Conservation (phyloP, 2,329 filamentous ascomycete genomes). For the Chaetomium olivaceum region DNA sequence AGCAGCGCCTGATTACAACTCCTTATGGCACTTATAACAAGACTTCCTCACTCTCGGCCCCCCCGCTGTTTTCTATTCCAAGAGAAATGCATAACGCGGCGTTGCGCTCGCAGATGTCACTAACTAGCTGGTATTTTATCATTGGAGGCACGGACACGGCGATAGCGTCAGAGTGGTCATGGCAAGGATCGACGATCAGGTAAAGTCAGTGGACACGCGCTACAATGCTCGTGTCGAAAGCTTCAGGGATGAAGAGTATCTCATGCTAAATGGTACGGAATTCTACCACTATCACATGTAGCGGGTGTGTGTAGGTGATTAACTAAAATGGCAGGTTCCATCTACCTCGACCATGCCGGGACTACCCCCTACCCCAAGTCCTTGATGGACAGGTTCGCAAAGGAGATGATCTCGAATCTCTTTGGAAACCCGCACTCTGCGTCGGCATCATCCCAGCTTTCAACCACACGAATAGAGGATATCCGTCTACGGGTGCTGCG, state of each 20-base stretch:
- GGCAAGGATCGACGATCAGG: constrained; percentile 15
- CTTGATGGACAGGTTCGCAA: constrained; percentile 74
- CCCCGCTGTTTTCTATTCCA: not conserved
- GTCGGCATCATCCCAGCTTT: constrained; percentile 76
- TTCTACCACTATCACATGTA: not conserved
- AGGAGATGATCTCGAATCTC: constrained; percentile 75
- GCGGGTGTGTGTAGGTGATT: constrained; percentile 5
- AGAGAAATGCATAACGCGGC: constrained; percentile 3
- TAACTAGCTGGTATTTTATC: not conserved
- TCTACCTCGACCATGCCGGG: constrained; percentile 94
- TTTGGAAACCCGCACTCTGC: constrained; percentile 93
- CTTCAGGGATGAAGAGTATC: constrained; percentile 63
- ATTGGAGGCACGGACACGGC: constrained; percentile 23
- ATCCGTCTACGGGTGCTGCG: constrained; percentile 67
- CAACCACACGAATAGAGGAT: constrained; percentile 74
- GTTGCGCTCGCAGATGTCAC: constrained; percentile 8
- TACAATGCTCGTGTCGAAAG: constrained; percentile 63
- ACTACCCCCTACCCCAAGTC: constrained; percentile 82
- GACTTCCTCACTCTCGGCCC: not conserved
- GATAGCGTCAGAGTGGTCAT: constrained; percentile 25
- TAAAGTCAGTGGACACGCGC: constrained; percentile 21
- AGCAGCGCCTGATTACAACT: constrained; percentile 19
- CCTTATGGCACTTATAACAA: not conserved
- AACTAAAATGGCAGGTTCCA: constrained; percentile 54
- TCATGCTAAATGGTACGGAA: constrained; percentile 64